Conservation (phyloP, 2,329 filamentous ascomycete genomes). For the Hypoxylon sp. region DNA sequence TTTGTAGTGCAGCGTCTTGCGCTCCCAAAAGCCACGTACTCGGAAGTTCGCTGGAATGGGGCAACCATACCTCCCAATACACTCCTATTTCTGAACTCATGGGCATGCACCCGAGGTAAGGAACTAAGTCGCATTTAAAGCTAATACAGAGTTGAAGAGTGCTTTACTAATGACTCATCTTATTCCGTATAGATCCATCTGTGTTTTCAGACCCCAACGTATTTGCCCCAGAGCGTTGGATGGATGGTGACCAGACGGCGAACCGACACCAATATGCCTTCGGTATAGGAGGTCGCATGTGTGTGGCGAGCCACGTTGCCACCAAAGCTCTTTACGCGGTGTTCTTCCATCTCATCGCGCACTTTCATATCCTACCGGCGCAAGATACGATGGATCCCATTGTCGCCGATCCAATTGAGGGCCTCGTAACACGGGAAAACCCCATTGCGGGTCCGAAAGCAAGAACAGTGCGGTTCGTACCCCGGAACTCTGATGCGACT, state of each 20-base stretch:
- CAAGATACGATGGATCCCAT: constrained; percentile 37
- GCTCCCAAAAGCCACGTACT: constrained; percentile 46
- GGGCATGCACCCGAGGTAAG: constrained; percentile 52
- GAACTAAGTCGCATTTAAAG: not conserved
- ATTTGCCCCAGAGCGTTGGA: constrained; percentile 67
- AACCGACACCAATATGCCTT: constrained; percentile 67
- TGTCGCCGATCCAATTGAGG: constrained; percentile 47
- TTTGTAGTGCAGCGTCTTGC: constrained; percentile 43
- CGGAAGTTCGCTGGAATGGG: constrained; percentile 46
- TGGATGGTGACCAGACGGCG: constrained; percentile 52
- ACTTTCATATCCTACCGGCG: constrained; percentile 62
- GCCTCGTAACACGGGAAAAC: constrained; percentile 42
- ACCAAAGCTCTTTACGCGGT: constrained; percentile 68
- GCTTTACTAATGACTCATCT: not conserved
- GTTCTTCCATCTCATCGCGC: constrained; percentile 65
- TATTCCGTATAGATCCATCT: constrained; percentile 60
- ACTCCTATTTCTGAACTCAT: constrained; percentile 52
- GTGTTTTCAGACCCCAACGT: constrained; percentile 76
- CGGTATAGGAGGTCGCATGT: constrained; percentile 69
- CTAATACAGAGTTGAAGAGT: not conserved
- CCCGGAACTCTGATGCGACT: constrained; percentile 33
- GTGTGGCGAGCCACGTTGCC: constrained; percentile 67
- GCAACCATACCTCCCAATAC: constrained; percentile 69
- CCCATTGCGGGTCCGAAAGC: constrained; percentile 43
- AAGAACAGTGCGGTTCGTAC: constrained; percentile 41